Conservation (phyloP, 352 stramenopile species). For the Albugo laibachii region DNA sequence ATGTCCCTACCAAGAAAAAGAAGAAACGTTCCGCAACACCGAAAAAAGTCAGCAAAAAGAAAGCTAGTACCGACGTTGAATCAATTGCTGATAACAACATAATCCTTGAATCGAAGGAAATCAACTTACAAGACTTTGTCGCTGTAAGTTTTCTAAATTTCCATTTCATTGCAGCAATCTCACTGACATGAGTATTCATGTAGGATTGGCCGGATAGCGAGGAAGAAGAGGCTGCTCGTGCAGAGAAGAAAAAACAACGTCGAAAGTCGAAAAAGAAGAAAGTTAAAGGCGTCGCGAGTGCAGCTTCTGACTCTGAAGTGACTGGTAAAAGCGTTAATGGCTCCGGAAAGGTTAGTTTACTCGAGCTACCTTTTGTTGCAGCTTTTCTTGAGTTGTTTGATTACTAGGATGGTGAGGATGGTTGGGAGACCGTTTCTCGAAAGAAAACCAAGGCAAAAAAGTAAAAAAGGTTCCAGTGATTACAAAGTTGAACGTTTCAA, state of each 20-base stretch:
- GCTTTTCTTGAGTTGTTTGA: background rate
- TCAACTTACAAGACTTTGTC: conserved; percentile 3
- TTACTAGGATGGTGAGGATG: conserved; percentile 20
- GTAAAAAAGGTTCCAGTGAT: conserved; percentile 6
- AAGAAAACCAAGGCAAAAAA: conserved; percentile 31
- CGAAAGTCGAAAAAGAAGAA: conserved; percentile 74
- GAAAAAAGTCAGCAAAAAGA: background rate
- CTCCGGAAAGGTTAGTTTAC: conserved; percentile 19
- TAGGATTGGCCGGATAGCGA: conserved; percentile 58
- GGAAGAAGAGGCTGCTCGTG: conserved; percentile 51
- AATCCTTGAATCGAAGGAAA: background rate
- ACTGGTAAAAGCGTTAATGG: conserved; percentile 24
- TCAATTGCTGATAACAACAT: background rate
- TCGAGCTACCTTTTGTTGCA: background rate
- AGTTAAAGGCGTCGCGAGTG: conserved; percentile 20
- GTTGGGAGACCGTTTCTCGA: conserved; percentile 55
- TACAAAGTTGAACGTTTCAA: too few relatives aligned
- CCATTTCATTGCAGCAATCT: background rate
- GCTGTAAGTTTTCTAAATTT: background rate
- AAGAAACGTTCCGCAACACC: background rate
- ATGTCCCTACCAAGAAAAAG: conserved; percentile 25
- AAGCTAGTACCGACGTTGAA: background rate
- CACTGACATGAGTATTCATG: background rate
- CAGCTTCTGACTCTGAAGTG: conserved; percentile 19
- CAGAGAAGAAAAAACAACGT: conserved; percentile 64